phyloP scores from a whole-genome alignment of 768 basidiomycete species.

The Lepiota brunneoincarnata region DNA sequence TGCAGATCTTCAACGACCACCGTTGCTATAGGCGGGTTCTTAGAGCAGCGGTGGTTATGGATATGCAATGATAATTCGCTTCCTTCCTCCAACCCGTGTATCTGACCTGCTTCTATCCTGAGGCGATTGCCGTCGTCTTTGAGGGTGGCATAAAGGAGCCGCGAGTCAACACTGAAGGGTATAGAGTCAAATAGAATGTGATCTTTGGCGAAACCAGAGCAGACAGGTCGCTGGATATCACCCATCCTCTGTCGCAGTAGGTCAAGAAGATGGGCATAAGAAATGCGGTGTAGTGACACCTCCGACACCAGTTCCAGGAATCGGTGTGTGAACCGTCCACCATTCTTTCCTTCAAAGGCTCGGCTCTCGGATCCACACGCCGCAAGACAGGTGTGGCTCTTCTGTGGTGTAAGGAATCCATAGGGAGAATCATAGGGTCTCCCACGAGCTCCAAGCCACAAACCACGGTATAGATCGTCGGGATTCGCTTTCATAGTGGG shows the following conservation, averaged over 20 bases:
- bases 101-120: conserved; percentile 54
- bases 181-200: conserved; percentile 53
- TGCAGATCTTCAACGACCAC: conserved; percentile 52
- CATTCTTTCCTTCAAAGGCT: conserved; percentile 60
- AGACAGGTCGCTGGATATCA: conserved; percentile 47
- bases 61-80: conserved; percentile 60
- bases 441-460: conserved; percentile 51
- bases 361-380: conserved; percentile 54
- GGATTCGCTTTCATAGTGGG: conserved; percentile 50
- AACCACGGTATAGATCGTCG: conserved; percentile 51
- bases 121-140: conserved; percentile 34
- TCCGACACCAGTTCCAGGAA: conserved; percentile 46
- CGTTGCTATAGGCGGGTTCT: conserved; percentile 50
- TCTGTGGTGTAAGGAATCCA: conserved; percentile 42
- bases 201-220: conserved; percentile 45
- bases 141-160: conserved; percentile 43
- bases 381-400: conserved; percentile 52
- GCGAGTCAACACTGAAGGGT: conserved; percentile 51
- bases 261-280: conserved; percentile 46
- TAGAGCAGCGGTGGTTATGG: conserved; percentile 59
- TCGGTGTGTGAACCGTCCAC: conserved; percentile 59
- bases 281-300: conserved; percentile 50
- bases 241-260: conserved; percentile 36
- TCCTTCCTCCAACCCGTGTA: conserved; percentile 63
- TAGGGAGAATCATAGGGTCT: conserved; percentile 31